Percentiles rank a stretch among this genome's conserved stretches.
phyloP scores from a whole-genome alignment of 768 basidiomycete genomes.

The Rhizopogon vesiculosus region DNA sequence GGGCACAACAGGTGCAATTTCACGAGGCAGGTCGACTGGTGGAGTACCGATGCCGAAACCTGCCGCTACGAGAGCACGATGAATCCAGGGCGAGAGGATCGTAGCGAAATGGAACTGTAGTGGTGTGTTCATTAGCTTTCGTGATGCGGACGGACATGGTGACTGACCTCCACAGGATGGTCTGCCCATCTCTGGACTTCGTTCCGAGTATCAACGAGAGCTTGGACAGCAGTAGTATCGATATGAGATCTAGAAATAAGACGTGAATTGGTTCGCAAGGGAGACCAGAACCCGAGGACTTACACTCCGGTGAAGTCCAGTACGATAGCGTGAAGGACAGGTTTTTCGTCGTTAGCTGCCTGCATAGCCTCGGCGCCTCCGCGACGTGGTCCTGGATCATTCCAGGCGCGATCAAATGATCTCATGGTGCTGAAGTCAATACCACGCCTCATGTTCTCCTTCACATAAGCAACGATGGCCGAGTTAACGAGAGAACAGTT shows the following conservation, averaged over 20 bases:
- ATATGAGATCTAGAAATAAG: slow-evolving; percentile 36
- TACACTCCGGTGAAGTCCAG: slow-evolving; percentile 86
- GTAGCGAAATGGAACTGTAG: slow-evolving; percentile 89
- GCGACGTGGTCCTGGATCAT: slow-evolving; percentile 75
- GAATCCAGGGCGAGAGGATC: slow-evolving; percentile 90
- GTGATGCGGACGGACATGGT: neutral
- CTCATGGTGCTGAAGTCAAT: slow-evolving; percentile 63
- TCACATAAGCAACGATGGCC: slow-evolving; percentile 77
- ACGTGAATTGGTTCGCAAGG: too few species aligned
- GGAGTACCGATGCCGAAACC: slow-evolving; percentile 79
- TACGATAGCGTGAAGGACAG: slow-evolving; percentile 79
- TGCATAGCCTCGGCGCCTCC: slow-evolving; percentile 43
- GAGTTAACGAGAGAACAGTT: slow-evolving; percentile 69
- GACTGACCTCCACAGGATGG: slow-evolving; percentile 60
- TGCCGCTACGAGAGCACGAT: slow-evolving; percentile 82
- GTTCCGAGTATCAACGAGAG: slow-evolving; percentile 81
- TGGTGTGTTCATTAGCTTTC: neutral
- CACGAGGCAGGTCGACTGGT: slow-evolving; percentile 38
- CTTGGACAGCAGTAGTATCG: slow-evolving; percentile 89
- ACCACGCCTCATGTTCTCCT: slow-evolving; percentile 69
- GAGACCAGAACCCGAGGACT: slow-evolving; percentile 17
- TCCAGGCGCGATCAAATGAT: slow-evolving; percentile 84
- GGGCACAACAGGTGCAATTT: slow-evolving; percentile 75
- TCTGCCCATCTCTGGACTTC: slow-evolving; percentile 89
- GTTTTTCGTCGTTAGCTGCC: slow-evolving; percentile 48